These are phyloP conservation scores for Aureobasidium sp. DNA, from an alignment of 2,329 filamentous ascomycete genomes.

Conservation along the genomic window DNA sequence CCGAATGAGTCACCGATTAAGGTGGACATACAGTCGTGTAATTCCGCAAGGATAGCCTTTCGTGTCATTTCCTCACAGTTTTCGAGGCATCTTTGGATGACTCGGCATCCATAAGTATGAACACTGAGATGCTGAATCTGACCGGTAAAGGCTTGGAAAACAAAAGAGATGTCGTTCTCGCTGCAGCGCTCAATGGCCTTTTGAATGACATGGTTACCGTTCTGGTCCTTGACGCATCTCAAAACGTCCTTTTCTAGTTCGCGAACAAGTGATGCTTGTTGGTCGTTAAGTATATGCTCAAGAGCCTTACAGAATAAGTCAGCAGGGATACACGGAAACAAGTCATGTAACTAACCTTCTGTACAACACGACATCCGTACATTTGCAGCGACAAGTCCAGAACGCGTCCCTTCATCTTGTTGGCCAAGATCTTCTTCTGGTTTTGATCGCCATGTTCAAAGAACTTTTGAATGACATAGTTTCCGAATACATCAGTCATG, in stretches of 20 bases:
- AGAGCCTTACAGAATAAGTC: slow-evolving; percentile 47
- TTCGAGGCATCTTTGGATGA: slow-evolving; percentile 88
- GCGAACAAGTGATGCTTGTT: slow-evolving; percentile 74
- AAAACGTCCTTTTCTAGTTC: slow-evolving; percentile 73
- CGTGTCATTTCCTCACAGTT: slow-evolving; percentile 66
- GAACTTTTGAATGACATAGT: slow-evolving; percentile 97
- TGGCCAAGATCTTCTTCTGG: slow-evolving; percentile 81
- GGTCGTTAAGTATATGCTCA: slow-evolving; percentile 83
- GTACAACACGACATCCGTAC: slow-evolving; percentile 92
- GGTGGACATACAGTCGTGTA: slow-evolving; percentile 61
- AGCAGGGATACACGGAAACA: not conserved
- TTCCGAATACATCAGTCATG: slow-evolving; percentile 95
- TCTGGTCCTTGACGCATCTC: slow-evolving; percentile 73
- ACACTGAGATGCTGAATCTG: slow-evolving; percentile 66
- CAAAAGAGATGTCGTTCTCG: slow-evolving; percentile 70
- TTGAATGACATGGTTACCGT: slow-evolving; percentile 95
- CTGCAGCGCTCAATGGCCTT: slow-evolving; percentile 81
- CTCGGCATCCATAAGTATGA: slow-evolving; percentile 82
- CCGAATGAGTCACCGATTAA: slow-evolving; percentile 84
- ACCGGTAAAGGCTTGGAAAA: slow-evolving; percentile 70
- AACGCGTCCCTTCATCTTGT: slow-evolving; percentile 81
- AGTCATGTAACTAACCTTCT: slow-evolving; percentile 55
- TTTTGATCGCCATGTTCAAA: slow-evolving; percentile 92
- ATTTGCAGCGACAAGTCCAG: slow-evolving; percentile 72
- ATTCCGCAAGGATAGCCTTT: slow-evolving; percentile 64